Evolutionary conservation across 1,139 yeast species (phyloP).

Genomic region (Entelexis sorbosivorans): DNA sequence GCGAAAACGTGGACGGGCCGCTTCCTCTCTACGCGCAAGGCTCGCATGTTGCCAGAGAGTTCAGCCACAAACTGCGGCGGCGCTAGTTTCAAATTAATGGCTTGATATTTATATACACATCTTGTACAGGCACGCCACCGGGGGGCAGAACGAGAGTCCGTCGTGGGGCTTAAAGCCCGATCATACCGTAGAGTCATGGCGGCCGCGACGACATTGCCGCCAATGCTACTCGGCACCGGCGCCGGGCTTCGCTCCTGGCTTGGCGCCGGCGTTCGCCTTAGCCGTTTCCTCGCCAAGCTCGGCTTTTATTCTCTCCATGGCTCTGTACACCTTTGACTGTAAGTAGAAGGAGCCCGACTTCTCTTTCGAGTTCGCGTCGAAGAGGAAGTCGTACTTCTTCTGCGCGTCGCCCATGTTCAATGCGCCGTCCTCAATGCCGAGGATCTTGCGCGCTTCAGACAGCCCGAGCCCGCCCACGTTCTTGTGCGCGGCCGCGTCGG

Average conservation of each 20-base stretch:
- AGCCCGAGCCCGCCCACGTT: slow-evolving; percentile 70
- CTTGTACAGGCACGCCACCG: not conserved
- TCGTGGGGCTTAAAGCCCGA: no score
- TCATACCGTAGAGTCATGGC: no score
- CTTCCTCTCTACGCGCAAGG: no score
- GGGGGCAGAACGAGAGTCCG: not conserved
- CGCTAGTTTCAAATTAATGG: not conserved
- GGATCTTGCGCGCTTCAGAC: slow-evolving; percentile 84
- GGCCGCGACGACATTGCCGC: no score
- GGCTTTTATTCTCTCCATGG: slow-evolving; percentile 52
- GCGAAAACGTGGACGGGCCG: no score
- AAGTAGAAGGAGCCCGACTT: slow-evolving; percentile 89
- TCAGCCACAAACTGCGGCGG: not conserved
- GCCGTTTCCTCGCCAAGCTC: slow-evolving; percentile 35
- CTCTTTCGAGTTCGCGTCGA: slow-evolving; percentile 80
- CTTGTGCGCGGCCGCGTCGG: slow-evolving; percentile 47
- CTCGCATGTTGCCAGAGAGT: no score
- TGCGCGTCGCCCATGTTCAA: slow-evolving; percentile 55
- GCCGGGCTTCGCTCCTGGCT: not conserved
- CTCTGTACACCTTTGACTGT: slow-evolving; percentile 83
- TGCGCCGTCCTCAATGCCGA: slow-evolving; percentile 53
- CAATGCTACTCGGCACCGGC: not conserved
- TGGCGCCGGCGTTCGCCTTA: slow-evolving; percentile 2
- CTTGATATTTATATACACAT: not conserved
- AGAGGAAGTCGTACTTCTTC: slow-evolving; percentile 68